phyloP scores from a whole-genome alignment of 257 asterid genomes.

The Euphrasia confusa region DNA sequence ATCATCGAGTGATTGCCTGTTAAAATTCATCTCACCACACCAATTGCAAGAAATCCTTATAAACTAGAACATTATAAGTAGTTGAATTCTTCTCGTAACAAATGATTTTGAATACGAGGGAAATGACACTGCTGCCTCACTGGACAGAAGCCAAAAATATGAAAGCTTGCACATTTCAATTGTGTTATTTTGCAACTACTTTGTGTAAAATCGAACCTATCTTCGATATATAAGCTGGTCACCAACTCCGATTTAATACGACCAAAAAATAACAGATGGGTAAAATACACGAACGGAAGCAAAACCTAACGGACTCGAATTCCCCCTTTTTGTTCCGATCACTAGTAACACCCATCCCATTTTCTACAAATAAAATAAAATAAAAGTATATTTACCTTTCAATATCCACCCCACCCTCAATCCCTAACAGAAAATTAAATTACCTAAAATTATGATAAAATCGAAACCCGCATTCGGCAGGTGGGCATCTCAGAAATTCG shows the following conservation, averaged over 20 bases:
- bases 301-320: neutral
- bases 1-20: neutral
- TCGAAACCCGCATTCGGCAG: neutral
- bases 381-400: neutral
- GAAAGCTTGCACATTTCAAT: neutral
- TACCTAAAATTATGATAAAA: neutral
- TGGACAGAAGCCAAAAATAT: neutral
- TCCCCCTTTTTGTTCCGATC: neutral
- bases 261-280: neutral
- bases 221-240: constrained; percentile 1
- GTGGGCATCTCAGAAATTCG: too few species aligned
- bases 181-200: too few species aligned
- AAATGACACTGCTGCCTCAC: too few species aligned
- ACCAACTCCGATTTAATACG: constrained; percentile 1
- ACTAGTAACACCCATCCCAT: neutral
- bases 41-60: too few species aligned
- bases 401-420: neutral
- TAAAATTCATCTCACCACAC: too few species aligned
- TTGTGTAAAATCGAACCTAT: neutral
- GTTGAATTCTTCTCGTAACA: too few species aligned
- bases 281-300: neutral
- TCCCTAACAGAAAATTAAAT: neutral
- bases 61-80: too few species aligned
- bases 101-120: too few species aligned
- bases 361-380: constrained; percentile 4